Evolutionary conservation across 2,329 filamentous ascomycete genomes (phyloP).

Genomic region (Microsporum canis): DNA sequence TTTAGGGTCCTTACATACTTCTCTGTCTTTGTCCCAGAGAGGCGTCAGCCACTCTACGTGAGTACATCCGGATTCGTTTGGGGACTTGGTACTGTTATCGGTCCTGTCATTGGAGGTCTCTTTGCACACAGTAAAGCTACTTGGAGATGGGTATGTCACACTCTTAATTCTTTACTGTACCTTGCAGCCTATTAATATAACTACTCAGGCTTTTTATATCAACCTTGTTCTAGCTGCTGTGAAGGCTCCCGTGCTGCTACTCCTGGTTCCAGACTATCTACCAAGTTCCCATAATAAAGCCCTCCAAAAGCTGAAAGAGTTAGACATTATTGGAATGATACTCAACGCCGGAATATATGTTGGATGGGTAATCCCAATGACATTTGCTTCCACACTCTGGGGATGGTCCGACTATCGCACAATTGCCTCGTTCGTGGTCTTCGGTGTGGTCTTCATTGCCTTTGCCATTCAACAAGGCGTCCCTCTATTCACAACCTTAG

Average conservation of each 20-base stretch:
- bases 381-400: conserved; percentile 40
- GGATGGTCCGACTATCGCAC: conserved; percentile 37
- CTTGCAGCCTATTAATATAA: not conserved
- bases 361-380: conserved; percentile 38
- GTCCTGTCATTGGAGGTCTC: conserved; percentile 7
- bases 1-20: conserved; percentile 37
- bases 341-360: conserved; percentile 33
- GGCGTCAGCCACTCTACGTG: conserved; percentile 13
- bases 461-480: conserved; percentile 39
- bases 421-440: conserved; percentile 40
- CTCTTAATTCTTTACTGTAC: not conserved
- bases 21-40: conserved; percentile 17
- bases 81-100: conserved; percentile 8
- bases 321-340: conserved; percentile 38
- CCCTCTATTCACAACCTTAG: conserved; percentile 33
- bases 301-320: conserved; percentile 17
- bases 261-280: conserved; percentile 1
- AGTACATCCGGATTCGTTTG: conserved; percentile 4
- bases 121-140: conserved; percentile 7
- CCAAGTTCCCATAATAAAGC: conserved; percentile 5
- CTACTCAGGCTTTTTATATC: conserved; percentile 7
- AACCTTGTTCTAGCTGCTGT: conserved; percentile 5
- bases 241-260: conserved; percentile 3
- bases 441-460: conserved; percentile 33
- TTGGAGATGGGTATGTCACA: conserved; percentile 6